Conservation (phyloP, 2,329 filamentous ascomycete species). For the Penicillium sp. region DNA sequence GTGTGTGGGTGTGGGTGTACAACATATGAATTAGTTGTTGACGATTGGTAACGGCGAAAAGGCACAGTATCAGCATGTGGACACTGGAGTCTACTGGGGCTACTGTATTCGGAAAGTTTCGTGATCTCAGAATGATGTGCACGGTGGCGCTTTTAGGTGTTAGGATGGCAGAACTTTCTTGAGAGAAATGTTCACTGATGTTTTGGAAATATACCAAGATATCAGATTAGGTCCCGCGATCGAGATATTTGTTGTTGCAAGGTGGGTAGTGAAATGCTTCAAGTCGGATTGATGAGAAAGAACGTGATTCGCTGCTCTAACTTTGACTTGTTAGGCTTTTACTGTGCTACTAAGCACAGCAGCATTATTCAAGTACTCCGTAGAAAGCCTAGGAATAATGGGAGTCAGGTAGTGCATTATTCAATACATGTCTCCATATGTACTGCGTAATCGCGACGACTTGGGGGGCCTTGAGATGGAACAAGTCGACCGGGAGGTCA, state of each 20-base stretch:
- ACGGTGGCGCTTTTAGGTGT: neutral
- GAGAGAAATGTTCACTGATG: neutral
- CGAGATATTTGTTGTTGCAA: no score
- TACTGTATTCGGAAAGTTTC: slow-evolving; percentile 4
- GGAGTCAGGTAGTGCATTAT: neutral
- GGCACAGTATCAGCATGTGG: neutral
- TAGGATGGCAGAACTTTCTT: neutral
- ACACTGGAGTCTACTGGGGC: neutral
- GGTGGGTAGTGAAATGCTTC: neutral
- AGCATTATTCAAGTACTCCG: neutral
- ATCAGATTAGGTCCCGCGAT: neutral
- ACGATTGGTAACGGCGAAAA: neutral
- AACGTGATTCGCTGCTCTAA: neutral
- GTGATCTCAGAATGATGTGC: slow-evolving; percentile 10
- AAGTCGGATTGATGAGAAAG: neutral
- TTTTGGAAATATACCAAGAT: neutral
- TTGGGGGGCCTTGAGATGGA: no score
- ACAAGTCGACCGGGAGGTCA: neutral
- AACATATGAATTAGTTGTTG: neutral
- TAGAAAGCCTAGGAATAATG: neutral
- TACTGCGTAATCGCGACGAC: neutral
- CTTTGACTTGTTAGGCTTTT: neutral
- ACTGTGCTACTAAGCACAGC: neutral
- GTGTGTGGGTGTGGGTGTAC: neutral
- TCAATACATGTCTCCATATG: neutral